Conservation (phyloP, 2,329 filamentous ascomycete genomes). For the Myriosclerotinia curreyana region DNA sequence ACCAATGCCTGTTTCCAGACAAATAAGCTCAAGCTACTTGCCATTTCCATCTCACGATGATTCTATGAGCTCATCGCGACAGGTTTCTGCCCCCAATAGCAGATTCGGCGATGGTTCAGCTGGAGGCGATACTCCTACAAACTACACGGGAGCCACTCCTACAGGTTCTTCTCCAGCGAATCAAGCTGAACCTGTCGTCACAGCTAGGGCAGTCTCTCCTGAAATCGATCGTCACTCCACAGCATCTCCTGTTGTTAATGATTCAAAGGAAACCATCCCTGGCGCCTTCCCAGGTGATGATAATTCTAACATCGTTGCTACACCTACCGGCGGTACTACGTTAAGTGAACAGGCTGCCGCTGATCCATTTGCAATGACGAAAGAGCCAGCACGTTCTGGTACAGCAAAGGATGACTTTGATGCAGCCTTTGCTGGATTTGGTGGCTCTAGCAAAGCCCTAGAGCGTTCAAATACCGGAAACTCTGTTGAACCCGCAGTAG, state of each 20-base stretch:
- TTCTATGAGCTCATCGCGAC: conserved; percentile 73
- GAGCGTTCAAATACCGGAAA: conserved; percentile 47
- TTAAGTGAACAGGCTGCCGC: conserved; percentile 47
- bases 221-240: conserved; percentile 37
- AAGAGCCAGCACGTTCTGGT: conserved; percentile 47
- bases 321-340: conserved; percentile 47
- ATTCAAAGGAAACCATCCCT: conserved; percentile 44
- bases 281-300: conserved; percentile 53
- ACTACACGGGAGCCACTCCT: conserved; percentile 37
- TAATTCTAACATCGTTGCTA: conserved; percentile 46
- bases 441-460: conserved; percentile 47
- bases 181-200: conserved; percentile 27
- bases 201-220: conserved; percentile 33
- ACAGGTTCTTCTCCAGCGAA: conserved; percentile 37
- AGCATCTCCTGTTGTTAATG: conserved; percentile 33
- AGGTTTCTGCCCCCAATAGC: conserved; percentile 70
- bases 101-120: conserved; percentile 52
- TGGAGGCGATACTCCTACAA: conserved; percentile 42
- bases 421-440: conserved; percentile 77
- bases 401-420: conserved; percentile 76
- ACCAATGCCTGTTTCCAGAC: conserved; percentile 67
- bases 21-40: conserved; percentile 73
- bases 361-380: conserved; percentile 55
- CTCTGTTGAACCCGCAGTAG: conserved; percentile 39
- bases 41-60: conserved; percentile 65